A percentile compares a stretch with the other conserved stretches of the same genome.
phyloP scores from a whole-genome alignment of 2,329 filamentous ascomycete genomes.

The Botryotinia globosa region DNA sequence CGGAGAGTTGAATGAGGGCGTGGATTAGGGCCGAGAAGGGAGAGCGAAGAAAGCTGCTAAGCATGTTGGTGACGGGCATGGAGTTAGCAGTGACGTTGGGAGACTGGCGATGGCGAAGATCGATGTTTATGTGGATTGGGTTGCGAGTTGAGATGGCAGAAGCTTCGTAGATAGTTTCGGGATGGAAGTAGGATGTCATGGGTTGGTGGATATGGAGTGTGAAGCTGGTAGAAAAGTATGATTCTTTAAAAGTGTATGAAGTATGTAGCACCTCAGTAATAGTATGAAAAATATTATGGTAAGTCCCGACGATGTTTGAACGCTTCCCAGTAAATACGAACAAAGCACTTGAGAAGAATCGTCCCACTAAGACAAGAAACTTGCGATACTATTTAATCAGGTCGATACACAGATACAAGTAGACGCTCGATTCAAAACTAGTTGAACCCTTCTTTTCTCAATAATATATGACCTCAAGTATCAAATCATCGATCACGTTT shows the following conservation, averaged over 20 bases:
- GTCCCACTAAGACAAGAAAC: background rate
- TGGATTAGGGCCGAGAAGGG: background rate
- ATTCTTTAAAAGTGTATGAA: background rate
- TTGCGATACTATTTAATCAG: background rate
- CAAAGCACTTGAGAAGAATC: background rate
- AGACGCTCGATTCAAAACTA: background rate
- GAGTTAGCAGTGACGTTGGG: background rate
- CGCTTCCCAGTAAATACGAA: background rate
- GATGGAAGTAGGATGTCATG: background rate
- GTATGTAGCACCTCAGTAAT: background rate
- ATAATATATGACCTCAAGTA: background rate
- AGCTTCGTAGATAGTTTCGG: constrained; percentile 10
- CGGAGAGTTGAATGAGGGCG: background rate
- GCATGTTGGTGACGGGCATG: background rate
- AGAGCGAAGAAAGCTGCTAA: background rate
- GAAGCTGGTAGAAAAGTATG: background rate
- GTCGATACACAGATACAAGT: background rate
- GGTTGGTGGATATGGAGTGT: background rate
- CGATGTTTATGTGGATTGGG: background rate
- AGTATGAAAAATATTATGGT: too few relatives aligned
- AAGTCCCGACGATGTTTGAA: background rate
- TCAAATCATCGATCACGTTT: background rate
- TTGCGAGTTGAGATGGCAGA: background rate
- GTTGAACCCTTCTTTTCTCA: background rate
- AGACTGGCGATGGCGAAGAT: background rate